Evolutionary conservation across 768 basidiomycete species (phyloP).

Genomic region (Mycena rosella): DNA sequence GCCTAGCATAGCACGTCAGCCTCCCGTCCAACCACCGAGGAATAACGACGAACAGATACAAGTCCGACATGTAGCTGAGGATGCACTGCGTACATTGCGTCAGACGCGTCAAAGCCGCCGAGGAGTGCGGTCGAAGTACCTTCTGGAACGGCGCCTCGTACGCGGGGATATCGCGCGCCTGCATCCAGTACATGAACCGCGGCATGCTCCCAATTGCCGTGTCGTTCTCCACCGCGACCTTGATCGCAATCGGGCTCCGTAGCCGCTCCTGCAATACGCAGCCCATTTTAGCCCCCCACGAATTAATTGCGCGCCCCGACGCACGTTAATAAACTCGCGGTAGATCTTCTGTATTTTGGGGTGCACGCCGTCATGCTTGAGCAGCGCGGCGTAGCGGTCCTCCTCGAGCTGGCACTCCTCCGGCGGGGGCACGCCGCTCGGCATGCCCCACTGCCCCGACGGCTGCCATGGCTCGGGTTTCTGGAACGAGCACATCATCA

Average conservation of each 20-base stretch:
- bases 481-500: conserved; percentile 85
- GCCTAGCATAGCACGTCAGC: conserved; percentile 54
- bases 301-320: conserved; percentile 14
- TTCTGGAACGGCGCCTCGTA: conserved; percentile 84
- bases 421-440: conserved; percentile 63
- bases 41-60: conserved; percentile 72
- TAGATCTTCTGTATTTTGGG: conserved; percentile 50
- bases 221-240: conserved; percentile 61
- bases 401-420: conserved; percentile 77
- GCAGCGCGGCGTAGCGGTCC: conserved; percentile 48
- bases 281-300: background rate
- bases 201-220: conserved; percentile 60
- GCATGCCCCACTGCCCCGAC: conserved; percentile 76
- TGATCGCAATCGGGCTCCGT: conserved; percentile 78
- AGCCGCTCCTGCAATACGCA: conserved; percentile 65
- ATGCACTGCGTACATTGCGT: conserved; percentile 69
- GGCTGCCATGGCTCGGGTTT: conserved; percentile 84
- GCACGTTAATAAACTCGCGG: conserved; percentile 46
- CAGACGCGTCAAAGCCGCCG: no score
- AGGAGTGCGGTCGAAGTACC: conserved; percentile 52
- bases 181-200: conserved; percentile 84
- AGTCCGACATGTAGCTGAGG: conserved; percentile 82
- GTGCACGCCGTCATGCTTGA: conserved; percentile 50
- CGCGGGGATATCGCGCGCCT: conserved; percentile 73
- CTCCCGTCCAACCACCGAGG: background rate